Percentiles rank a stretch among this genome's conserved stretches.
These are phyloP conservation scores for Picochlorum sp. DNA, from an alignment of 139 green algal genomes.

Conservation along the genomic window DNA sequence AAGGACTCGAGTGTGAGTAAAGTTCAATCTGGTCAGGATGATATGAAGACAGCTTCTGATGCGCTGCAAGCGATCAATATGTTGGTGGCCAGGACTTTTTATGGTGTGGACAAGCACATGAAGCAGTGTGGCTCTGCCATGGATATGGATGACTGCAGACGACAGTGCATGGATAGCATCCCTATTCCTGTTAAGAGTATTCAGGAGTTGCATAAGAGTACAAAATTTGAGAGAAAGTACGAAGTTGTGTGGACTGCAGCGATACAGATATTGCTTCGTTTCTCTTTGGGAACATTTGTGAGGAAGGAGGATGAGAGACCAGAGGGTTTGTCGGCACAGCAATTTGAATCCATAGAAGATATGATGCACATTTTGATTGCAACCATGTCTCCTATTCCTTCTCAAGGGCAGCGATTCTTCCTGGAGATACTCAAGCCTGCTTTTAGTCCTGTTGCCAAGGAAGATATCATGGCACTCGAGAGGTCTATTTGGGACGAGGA, in stretches of 20 bases:
- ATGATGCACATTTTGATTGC: slow-evolving; percentile 2
- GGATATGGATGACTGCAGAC: background rate
- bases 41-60: background rate
- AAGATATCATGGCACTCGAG: slow-evolving; percentile 5
- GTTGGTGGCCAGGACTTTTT: background rate
- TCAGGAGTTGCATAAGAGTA: background rate
- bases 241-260: background rate
- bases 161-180: background rate
- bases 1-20: background rate
- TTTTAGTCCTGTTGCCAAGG: background rate
- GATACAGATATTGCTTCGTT: background rate
- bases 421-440: background rate
- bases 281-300: background rate
- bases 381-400: slow-evolving; percentile 12
- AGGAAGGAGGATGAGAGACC: slow-evolving; percentile 1
- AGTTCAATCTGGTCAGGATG: background rate
- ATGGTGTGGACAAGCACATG: background rate
- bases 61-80: background rate
- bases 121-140: background rate
- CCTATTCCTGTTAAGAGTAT: background rate
- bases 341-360: background rate
- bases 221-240: background rate
- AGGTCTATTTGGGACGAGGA: slow-evolving; percentile 11
- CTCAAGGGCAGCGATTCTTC: slow-evolving; percentile 3
- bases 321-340: background rate